Evolutionary conservation across 1,139 yeast genomes (phyloP).

Genomic region (Taphrina communis): DNA sequence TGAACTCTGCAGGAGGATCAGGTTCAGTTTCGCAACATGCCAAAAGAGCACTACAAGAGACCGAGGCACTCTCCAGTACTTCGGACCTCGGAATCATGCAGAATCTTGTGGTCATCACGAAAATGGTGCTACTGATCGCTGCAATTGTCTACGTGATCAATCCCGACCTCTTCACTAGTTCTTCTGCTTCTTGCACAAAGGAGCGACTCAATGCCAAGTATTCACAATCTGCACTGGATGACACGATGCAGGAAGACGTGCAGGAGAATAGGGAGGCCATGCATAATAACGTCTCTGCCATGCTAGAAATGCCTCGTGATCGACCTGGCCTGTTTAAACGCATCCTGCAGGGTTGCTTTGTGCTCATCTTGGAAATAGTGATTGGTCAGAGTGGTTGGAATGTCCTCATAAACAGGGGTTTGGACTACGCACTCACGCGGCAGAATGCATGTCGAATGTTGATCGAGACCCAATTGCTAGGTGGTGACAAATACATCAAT

Average conservation of each 20-base stretch:
- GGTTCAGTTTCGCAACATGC: neutral
- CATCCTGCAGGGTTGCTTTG: conserved; percentile 26
- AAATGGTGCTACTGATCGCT: conserved; percentile 14
- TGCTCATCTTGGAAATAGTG: conserved; percentile 12
- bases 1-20: conserved; percentile 26
- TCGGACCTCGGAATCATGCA: neutral
- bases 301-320: conserved; percentile 29
- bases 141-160: conserved; percentile 18
- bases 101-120: neutral
- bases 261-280: conserved; percentile 29
- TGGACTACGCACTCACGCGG: conserved; percentile 43
- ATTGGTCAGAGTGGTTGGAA: conserved; percentile 32
- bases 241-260: conserved; percentile 21
- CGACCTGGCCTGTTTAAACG: conserved; percentile 27
- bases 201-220: conserved; percentile 7
- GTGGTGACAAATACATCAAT: conserved; percentile 45
- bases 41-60: conserved; percentile 8
- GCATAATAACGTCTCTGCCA: conserved; percentile 17
- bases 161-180: conserved; percentile 11
- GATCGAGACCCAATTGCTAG: conserved; percentile 50
- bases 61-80: neutral
- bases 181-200: neutral
- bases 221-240: conserved; percentile 15
- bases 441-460: conserved; percentile 46
- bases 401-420: conserved; percentile 18